Base-by-base conservation (phyloP, 805 yeast species). In the Nakazawaea wyomingensis region DNA sequence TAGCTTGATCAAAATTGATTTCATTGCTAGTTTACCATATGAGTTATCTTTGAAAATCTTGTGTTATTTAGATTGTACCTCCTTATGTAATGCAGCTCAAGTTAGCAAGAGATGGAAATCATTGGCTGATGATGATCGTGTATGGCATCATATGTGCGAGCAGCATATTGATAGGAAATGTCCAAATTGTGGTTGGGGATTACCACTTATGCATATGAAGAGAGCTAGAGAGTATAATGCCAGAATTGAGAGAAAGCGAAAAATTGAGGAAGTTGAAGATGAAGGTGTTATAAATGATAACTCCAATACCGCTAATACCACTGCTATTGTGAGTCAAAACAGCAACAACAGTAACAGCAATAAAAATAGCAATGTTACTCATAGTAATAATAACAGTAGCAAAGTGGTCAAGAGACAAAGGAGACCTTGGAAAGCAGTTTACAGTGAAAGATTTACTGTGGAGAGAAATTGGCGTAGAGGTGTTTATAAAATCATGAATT, bases 131-230 rank as follows among this genome's bases (percentile, higher is more conserved):
- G 97, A 91, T 59, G 98, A 93, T 57, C 67, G 95, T 39, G 97
- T 93, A 3, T 93, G 99, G 99, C 93, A 91, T 59, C 90, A 91
- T 52, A 83, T 93, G 89, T 93, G 99, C 59, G 96, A 89, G 59
- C 99, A 93, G 64, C 99, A 93, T 62, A 93, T 93, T 43, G 99
- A 93, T 64, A 74, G 95, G 47, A 93, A 93, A 62, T 93, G 99
- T 66, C 96, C 96, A 31, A 87, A 87, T 57, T 93, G 99, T 66
- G 99, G 99, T 13, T 93, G 99, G 99, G 99, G 99, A 4, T 71
- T 93, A 50, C 99, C 99, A 3, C 66, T 93, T 47, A 76, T 93
- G 78, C 96, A 89, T 55, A 87, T 89, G 80, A 85, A 82, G 58
- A 71, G 84, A 43, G 83, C 82, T 1, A 63, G 85, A 48, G 78